A percentile compares a stretch with the other conserved stretches of the same genome.
These are phyloP conservation scores for Fusarium humuli DNA, from an alignment of 2,329 filamentous ascomycete species.

Conservation along the genomic window DNA sequence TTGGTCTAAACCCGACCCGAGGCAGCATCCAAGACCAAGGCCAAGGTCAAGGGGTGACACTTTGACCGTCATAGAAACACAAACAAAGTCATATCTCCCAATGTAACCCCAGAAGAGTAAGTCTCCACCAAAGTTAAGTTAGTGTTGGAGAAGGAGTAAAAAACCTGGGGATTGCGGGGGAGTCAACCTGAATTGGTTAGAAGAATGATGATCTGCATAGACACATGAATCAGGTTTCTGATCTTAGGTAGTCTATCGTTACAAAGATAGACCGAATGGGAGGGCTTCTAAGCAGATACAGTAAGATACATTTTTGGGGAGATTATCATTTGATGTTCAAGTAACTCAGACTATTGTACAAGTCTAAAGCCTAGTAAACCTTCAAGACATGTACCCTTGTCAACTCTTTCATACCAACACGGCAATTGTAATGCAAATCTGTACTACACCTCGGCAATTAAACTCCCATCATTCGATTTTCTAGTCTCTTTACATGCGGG, in stretches of 20 bases:
- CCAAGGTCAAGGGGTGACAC: constrained; percentile 1
- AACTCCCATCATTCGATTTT: neutral
- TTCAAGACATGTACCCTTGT: neutral
- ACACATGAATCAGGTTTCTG: constrained; percentile 26
- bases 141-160: constrained; percentile 35
- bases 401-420: neutral
- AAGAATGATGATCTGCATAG: constrained; percentile 15
- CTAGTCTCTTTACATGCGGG: constrained; percentile 8
- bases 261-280: constrained; percentile 40
- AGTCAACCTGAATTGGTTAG: constrained; percentile 4
- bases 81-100: neutral
- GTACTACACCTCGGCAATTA: constrained; percentile 6
- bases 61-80: constrained; percentile 17
- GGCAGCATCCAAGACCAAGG: neutral
- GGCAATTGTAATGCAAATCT: neutral
- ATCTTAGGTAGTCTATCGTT: constrained; percentile 11
- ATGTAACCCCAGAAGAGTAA: constrained; percentile 34
- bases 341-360: neutral
- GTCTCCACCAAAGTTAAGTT: neutral
- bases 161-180: constrained; percentile 39
- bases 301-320: neutral
- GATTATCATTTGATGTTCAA: neutral
- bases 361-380: neutral
- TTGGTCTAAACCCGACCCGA: constrained; percentile 34
- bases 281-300: neutral